phyloP scores from a whole-genome alignment of 371 early-diverging fungal species.

The Circinella umbellata region DNA sequence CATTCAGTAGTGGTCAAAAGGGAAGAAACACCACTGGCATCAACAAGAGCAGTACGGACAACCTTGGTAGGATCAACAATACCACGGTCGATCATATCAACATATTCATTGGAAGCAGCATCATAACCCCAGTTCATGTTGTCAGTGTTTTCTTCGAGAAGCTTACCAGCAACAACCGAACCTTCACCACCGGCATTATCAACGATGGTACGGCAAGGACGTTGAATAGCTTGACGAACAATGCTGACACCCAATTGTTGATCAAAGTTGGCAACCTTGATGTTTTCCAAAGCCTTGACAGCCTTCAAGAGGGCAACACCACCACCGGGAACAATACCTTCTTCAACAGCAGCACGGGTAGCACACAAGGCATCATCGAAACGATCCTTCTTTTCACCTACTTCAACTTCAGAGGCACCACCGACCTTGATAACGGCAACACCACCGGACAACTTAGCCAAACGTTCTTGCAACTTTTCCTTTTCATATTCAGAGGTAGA shows the following conservation, averaged over 20 bases:
- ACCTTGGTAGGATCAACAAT: conserved; percentile 98
- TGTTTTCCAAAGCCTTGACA: conserved; percentile 71
- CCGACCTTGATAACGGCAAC: conserved; percentile 99
- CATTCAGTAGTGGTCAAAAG: conserved; percentile 96
- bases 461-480: conserved; percentile 98
- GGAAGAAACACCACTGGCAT: conserved; percentile 95
- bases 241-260: conserved; percentile 96
- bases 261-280: conserved; percentile 96
- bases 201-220: conserved; percentile 92
- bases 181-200: conserved; percentile 98
- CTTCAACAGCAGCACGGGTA: conserved; percentile 98
- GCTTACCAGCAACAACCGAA: conserved; percentile 93
- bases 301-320: conserved; percentile 96
- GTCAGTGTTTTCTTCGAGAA: conserved; percentile 75
- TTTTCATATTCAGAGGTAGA: conserved; percentile 94
- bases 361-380: conserved; percentile 98
- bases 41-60: conserved; percentile 94
- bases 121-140: conserved; percentile 93
- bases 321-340: conserved; percentile 98
- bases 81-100: conserved; percentile 94
- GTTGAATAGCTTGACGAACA: conserved; percentile 90
- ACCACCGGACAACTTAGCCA: conserved; percentile 97
- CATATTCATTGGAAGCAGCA: conserved; percentile 90
- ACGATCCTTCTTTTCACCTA: conserved; percentile 98
- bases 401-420: conserved; percentile 97